A percentile compares a stretch with the other conserved stretches of the same genome.
These are phyloP conservation scores for Agaricus subrufescens DNA, from an alignment of 768 basidiomycete species.

Conservation along the genomic window DNA sequence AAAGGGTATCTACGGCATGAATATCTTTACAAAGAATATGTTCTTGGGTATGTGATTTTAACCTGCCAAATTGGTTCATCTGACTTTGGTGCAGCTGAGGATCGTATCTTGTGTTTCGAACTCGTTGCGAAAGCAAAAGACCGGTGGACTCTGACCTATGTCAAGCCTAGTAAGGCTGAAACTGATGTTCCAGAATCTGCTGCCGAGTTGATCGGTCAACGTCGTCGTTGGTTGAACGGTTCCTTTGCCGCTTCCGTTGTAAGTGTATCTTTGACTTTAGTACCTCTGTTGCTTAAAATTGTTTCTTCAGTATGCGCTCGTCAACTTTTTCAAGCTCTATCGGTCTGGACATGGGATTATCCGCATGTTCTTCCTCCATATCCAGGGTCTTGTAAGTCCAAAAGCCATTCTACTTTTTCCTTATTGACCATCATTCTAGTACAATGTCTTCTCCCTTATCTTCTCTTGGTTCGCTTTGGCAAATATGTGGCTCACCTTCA, in stretches of 20 bases:
- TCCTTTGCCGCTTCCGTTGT: constrained; percentile 92
- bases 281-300: neutral
- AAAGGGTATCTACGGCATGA: constrained; percentile 96
- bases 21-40: constrained; percentile 93
- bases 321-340: constrained; percentile 90
- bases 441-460: constrained; percentile 77
- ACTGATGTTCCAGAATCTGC: constrained; percentile 96
- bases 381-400: constrained; percentile 77
- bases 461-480: constrained; percentile 94
- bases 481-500: constrained; percentile 94
- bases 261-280: constrained; percentile 23
- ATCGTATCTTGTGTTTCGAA: constrained; percentile 97
- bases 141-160: constrained; percentile 83
- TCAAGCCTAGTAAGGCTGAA: constrained; percentile 94
- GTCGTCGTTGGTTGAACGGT: constrained; percentile 95
- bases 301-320: constrained; percentile 68
- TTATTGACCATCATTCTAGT: constrained; percentile 36
- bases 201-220: constrained; percentile 89
- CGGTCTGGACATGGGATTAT: constrained; percentile 81
- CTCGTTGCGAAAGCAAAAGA: constrained; percentile 87
- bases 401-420: neutral
- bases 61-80: neutral
- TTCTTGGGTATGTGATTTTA: constrained; percentile 34
- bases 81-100: constrained; percentile 54
- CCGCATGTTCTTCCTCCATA: constrained; percentile 94